phyloP scores from a whole-genome alignment of 176 grass and related monocot genomes.

The Lolium rigidum region DNA sequence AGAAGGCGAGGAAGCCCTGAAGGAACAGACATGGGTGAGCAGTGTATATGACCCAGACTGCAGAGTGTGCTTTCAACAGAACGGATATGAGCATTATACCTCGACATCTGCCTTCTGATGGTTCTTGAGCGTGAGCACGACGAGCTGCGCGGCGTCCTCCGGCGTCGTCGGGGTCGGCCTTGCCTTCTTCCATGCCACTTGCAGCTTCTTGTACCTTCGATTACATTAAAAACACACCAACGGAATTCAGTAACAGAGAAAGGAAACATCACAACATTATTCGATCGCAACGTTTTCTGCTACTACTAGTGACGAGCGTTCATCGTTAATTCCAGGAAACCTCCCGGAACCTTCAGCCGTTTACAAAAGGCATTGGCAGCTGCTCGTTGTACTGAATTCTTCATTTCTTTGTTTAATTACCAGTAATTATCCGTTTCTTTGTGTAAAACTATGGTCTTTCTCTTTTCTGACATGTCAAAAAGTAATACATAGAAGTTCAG shows the following conservation, averaged over 20 bases:
- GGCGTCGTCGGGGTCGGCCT: conserved; percentile 77
- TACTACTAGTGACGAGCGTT: neutral
- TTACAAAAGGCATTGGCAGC: no score
- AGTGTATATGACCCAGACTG: neutral
- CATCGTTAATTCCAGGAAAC: neutral
- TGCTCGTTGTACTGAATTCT: no score
- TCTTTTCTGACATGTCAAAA: no score
- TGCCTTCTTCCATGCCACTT: conserved; percentile 81
- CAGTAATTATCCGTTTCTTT: no score
- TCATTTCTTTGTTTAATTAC: no score
- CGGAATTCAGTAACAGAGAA: neutral
- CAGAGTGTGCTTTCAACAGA: neutral
- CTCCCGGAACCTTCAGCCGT: neutral
- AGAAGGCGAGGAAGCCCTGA: conserved; percentile 81
- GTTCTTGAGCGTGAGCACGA: conserved; percentile 85
- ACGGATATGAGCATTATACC: conserved; percentile 34
- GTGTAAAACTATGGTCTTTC: no score
- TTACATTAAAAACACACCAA: conserved; percentile 33
- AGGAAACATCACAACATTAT: neutral
- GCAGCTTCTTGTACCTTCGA: conserved; percentile 76
- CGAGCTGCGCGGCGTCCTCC: conserved; percentile 70
- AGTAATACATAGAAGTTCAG: neutral
- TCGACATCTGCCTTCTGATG: conserved; percentile 94
- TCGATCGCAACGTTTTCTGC: neutral
- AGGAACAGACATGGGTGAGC: neutral